phyloP scores from a whole-genome alignment of 1,139 yeast species.

The Maudiozyma humilis region DNA sequence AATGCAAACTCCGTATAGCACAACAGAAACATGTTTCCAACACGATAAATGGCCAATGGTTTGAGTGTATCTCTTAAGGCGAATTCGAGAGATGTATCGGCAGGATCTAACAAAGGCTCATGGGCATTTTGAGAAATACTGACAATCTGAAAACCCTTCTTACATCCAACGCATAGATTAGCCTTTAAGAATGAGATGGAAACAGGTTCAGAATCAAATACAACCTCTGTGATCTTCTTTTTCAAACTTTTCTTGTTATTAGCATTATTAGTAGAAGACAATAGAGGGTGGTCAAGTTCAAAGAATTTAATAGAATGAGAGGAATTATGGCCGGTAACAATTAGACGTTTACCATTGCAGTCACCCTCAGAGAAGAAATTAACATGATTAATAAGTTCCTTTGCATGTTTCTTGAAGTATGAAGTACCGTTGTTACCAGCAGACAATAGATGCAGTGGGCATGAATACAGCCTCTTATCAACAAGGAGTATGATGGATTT shows the following conservation, averaged over 20 bases:
- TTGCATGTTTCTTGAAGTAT: conserved; percentile 50
- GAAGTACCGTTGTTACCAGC: conserved; percentile 48
- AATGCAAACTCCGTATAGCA: conserved; percentile 90
- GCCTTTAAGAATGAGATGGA: conserved; percentile 85
- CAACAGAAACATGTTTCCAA: conserved; percentile 78
- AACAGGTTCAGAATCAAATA: conserved; percentile 80
- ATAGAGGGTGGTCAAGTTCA: conserved; percentile 44
- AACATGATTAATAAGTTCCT: conserved; percentile 75
- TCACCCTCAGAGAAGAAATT: conserved; percentile 88
- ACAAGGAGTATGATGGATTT: conserved; percentile 73
- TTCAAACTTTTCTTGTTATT: conserved; percentile 56
- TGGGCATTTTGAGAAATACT: conserved; percentile 47
- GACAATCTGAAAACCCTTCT: conserved; percentile 92
- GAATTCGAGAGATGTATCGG: conserved; percentile 92
- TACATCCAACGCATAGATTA: conserved; percentile 87
- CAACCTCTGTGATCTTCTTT: conserved; percentile 64
- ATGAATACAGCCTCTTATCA: conserved; percentile 75
- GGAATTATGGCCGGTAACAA: conserved; percentile 78
- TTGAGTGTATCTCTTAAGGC: conserved; percentile 70
- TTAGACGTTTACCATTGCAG: conserved; percentile 78
- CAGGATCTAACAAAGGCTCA: conserved; percentile 38
- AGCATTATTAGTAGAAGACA: conserved; percentile 38
- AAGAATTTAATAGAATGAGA: conserved; percentile 74
- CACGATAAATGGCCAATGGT: conserved; percentile 85
- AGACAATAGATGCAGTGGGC: conserved; percentile 70